phyloP scores from a whole-genome alignment of 176 grass and related monocot species.

The Phyllostachys edulis region DNA sequence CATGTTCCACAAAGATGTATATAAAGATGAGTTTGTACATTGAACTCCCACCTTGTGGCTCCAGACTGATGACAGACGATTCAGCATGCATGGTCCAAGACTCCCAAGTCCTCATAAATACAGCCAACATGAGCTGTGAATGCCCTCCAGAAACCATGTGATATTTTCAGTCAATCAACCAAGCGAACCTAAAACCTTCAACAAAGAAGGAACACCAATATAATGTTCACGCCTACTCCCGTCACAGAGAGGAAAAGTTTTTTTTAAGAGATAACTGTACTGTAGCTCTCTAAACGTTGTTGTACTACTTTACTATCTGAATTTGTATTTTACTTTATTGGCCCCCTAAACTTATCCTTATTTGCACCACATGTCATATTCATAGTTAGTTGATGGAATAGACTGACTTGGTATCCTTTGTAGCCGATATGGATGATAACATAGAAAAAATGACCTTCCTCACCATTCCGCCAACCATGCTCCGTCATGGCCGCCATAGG shows the following conservation, averaged over 20 bases:
- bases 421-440: too few species aligned
- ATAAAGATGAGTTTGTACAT: background rate
- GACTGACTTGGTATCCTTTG: too few species aligned
- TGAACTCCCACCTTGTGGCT: slow-evolving; percentile 9
- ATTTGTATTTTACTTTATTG: too few species aligned
- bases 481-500: too few species aligned
- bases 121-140: slow-evolving; percentile 31
- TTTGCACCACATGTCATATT: too few species aligned
- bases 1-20: background rate
- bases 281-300: too few species aligned
- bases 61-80: slow-evolving; percentile 36
- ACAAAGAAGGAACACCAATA: background rate
- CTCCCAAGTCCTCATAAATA: slow-evolving; percentile 41
- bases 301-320: too few species aligned
- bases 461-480: too few species aligned
- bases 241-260: background rate
- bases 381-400: too few species aligned
- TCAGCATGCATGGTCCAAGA: slow-evolving; percentile 40
- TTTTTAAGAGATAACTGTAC: too few species aligned
- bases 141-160: slow-evolving; percentile 30
- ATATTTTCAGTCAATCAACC: slow-evolving; percentile 13
- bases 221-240: background rate
- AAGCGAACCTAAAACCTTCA: background rate
- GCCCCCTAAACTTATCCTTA: too few species aligned
- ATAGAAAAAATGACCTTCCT: too few species aligned